Evolutionary conservation across 805 yeast species (phyloP).

Genomic region (Zygosaccharomyces pseudorouxii): DNA sequence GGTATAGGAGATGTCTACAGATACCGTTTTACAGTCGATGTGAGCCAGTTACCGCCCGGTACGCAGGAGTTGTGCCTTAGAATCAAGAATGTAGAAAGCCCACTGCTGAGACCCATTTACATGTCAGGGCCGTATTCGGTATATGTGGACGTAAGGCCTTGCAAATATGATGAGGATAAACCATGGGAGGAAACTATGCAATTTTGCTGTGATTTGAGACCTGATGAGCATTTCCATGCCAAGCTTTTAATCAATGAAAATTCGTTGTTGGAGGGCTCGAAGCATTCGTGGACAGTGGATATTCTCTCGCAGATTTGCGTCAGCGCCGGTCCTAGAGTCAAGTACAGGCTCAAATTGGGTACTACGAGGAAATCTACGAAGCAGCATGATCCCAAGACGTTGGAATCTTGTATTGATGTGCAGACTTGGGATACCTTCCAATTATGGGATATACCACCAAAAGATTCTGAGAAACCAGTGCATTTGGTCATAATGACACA

Average conservation of each 20-base stretch:
- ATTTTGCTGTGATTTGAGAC: slow-evolving; percentile 55
- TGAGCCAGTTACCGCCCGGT: slow-evolving; percentile 9
- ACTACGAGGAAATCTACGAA: slow-evolving; percentile 34
- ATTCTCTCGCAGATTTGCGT: slow-evolving; percentile 77
- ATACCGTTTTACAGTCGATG: slow-evolving; percentile 24
- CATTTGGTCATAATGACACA: slow-evolving; percentile 87
- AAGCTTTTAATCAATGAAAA: slow-evolving; percentile 47
- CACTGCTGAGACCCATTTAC: slow-evolving; percentile 75
- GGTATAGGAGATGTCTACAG: slow-evolving; percentile 32
- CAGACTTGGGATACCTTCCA: slow-evolving; percentile 52
- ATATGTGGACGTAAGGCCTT: slow-evolving; percentile 75
- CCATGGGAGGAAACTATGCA: slow-evolving; percentile 40
- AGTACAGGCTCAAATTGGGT: slow-evolving; percentile 59
- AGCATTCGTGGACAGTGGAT: slow-evolving; percentile 74
- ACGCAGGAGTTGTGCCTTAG: slow-evolving; percentile 35
- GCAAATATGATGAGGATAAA: slow-evolving; percentile 52
- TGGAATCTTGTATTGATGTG: slow-evolving; percentile 23
- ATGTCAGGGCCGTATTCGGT: slow-evolving; percentile 85
- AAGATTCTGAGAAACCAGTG: slow-evolving; percentile 47
- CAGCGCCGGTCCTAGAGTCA: slow-evolving; percentile 59
- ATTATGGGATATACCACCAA: slow-evolving; percentile 71
- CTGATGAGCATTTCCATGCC: slow-evolving; percentile 65
- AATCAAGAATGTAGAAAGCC: slow-evolving; percentile 65
- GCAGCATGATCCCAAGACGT: slow-evolving; percentile 8
- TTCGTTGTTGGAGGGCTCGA: slow-evolving; percentile 25